Percentiles rank a stretch among this genome's conserved stretches.
phyloP scores from a whole-genome alignment of 2,329 filamentous ascomycete genomes.

The Aspergillus viridinutans region DNA sequence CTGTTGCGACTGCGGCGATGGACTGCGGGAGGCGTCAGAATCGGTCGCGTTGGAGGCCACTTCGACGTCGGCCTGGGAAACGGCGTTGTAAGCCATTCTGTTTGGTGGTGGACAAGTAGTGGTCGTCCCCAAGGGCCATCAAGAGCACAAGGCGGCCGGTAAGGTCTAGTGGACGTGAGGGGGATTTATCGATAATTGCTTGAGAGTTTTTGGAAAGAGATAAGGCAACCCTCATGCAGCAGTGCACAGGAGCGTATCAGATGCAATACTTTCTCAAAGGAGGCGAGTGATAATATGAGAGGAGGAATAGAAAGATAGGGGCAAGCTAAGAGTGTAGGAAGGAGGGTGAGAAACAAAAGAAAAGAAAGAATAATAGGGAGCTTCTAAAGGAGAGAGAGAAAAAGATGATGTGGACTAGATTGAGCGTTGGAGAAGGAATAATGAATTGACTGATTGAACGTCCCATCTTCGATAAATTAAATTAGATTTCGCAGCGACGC shows the following conservation, averaged over 20 bases:
- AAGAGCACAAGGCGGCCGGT: neutral
- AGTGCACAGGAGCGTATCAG: neutral
- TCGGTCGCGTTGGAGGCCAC: conserved; percentile 32
- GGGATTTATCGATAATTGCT: neutral
- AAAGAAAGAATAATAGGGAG: neutral
- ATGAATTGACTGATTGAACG: neutral
- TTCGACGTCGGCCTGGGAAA: conserved; percentile 40
- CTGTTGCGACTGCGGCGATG: conserved; percentile 24
- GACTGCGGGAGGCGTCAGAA: conserved; percentile 31
- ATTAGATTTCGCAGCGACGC: neutral
- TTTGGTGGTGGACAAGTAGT: conserved; percentile 1
- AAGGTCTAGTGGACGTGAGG: neutral
- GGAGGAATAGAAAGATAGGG: neutral
- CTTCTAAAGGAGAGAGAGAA: neutral
- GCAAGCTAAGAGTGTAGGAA: neutral
- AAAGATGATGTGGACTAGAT: neutral
- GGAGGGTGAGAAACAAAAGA: neutral
- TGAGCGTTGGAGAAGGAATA: neutral
- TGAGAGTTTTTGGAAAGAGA: neutral
- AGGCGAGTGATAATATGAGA: neutral
- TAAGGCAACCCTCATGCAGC: neutral
- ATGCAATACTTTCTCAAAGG: neutral
- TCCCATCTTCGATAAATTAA: neutral
- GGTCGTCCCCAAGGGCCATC: neutral
- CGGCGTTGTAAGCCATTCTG: conserved; percentile 42